Percentiles rank a stretch among this genome's conserved stretches.
phyloP scores from a whole-genome alignment of 352 stramenopile genomes.

The Globisporangium iwayamae region DNA sequence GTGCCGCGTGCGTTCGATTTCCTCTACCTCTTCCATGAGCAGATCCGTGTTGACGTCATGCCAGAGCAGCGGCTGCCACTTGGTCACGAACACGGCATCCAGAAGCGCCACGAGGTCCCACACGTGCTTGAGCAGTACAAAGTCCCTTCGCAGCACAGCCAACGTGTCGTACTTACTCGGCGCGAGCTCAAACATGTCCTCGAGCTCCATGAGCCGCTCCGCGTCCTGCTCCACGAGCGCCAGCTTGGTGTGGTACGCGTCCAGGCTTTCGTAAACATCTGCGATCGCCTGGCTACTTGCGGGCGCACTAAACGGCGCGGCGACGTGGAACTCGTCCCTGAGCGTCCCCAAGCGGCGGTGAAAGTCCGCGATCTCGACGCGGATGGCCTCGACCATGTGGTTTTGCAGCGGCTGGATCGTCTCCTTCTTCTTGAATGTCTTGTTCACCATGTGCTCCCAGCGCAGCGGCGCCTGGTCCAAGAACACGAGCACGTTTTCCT shows the following conservation, averaged over 20 bases:
- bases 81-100: constrained; percentile 56
- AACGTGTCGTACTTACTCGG: constrained; percentile 82
- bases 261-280: constrained; percentile 85
- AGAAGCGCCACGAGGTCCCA: constrained; percentile 93
- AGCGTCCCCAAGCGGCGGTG: constrained; percentile 57
- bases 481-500: constrained; percentile 80
- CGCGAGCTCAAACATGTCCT: constrained; percentile 94
- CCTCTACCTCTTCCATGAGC: constrained; percentile 90
- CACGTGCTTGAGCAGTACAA: constrained; percentile 88
- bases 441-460: constrained; percentile 93
- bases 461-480: constrained; percentile 86
- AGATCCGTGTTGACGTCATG: constrained; percentile 85
- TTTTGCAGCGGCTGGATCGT: constrained; percentile 88
- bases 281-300: constrained; percentile 23
- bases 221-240: constrained; percentile 80
- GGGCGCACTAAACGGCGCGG: constrained; percentile 52
- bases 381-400: constrained; percentile 82
- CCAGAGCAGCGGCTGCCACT: constrained; percentile 90
- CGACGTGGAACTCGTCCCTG: constrained; percentile 59
- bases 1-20: constrained; percentile 53
- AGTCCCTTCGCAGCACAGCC: constrained; percentile 73
- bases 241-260: constrained; percentile 83
- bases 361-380: constrained; percentile 69
- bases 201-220: constrained; percentile 82
- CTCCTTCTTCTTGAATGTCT: constrained; percentile 92